Evolutionary conservation across 306 rosid species (phyloP), one percentile per base, ranked within the genome.

Genomic region (Fragaria ananassa): DNA sequence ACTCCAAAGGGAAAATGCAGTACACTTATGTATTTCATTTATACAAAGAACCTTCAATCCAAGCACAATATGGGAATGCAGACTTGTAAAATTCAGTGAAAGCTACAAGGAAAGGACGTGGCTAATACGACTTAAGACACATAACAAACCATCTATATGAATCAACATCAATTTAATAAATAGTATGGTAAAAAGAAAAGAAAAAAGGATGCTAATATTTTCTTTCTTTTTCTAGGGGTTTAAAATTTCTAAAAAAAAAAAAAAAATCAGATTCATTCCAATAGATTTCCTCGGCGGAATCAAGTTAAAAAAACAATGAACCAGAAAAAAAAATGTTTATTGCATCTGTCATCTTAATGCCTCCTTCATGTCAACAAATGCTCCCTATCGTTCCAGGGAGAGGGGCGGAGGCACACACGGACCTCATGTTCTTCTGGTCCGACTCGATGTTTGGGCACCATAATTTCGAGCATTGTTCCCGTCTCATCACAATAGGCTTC

Each of bases 391-490:
- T 88, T 79, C 87, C 90, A 47, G 68, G 85, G 80, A 66, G 86
- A 71, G 54, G 89, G 82, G 60, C 92, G 88, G 58, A 80, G 87
- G 84, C 92, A 86, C 25, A 88, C 88, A 18, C 83, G 88, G 54
- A 88, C 92, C 72, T 88, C 92, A 34, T 86, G 92, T 74, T 88
- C 92, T 82, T 88, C 90, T 9, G 92, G 81, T 56, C 90, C 92
- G 21, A 19, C 82, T 6, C 51, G 84, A 54, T 77, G 87, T 86
- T 84, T 88, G 31, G 92, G 92, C 74, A 88, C 92, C 57, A 76
- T 78, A 42, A 88, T 80, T 86, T 88, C 92, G 2, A 88, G 92
- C 79, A 79, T 81, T 0, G 92, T 84, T 78, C 90, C 92, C 18
- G 90, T 85, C 79, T 74, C 92, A 51, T 88, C 90, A 21, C 85